These are phyloP conservation scores for Leptographium galeiforme DNA, from an alignment of 2,329 filamentous ascomycete species.

Conservation along the genomic window DNA sequence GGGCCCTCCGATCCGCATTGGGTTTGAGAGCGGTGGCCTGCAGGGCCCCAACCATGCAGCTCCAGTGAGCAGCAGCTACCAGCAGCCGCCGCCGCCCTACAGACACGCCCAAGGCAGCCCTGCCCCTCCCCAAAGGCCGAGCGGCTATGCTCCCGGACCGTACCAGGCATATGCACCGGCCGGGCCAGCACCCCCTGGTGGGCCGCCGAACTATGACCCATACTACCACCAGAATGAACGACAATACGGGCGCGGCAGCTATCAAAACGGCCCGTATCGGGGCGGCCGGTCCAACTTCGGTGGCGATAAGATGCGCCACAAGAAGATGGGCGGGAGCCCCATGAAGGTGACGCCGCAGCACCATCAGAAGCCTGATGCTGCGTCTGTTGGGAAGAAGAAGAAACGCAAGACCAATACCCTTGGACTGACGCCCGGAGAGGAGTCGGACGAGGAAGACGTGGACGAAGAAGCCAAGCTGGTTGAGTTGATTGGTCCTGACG, in stretches of 20 bases:
- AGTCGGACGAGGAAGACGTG: constrained; percentile 53
- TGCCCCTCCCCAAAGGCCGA: constrained; percentile 11
- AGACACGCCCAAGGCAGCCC: constrained; percentile 14
- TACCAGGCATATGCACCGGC: constrained; percentile 26
- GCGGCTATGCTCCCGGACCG: constrained; percentile 16
- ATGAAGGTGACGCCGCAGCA: constrained; percentile 6
- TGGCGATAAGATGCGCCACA: constrained; percentile 25
- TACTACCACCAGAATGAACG: constrained; percentile 22
- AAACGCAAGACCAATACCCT: constrained; percentile 60
- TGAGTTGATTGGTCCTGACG: constrained; percentile 41
- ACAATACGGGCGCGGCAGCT: constrained; percentile 25
- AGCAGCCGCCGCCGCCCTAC: constrained; percentile 18
- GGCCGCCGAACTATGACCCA: constrained; percentile 16
- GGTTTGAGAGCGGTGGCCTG: constrained; percentile 26
- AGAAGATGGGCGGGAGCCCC: constrained; percentile 14
- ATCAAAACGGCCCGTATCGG: constrained; percentile 17
- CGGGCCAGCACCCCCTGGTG: constrained; percentile 17
- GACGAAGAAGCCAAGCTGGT: constrained; percentile 54
- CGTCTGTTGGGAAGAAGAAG: constrained; percentile 48
- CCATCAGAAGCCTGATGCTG: constrained; percentile 38
- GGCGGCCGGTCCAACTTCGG: constrained; percentile 21
- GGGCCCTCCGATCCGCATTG: constrained; percentile 42
- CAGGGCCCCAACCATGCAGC: constrained; percentile 26
- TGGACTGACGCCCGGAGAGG: constrained; percentile 54
- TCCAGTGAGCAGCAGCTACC: constrained; percentile 30